Conservation (phyloP, 1,284 basidiomycete species). For the Ceraceosorus bombacis region DNA sequence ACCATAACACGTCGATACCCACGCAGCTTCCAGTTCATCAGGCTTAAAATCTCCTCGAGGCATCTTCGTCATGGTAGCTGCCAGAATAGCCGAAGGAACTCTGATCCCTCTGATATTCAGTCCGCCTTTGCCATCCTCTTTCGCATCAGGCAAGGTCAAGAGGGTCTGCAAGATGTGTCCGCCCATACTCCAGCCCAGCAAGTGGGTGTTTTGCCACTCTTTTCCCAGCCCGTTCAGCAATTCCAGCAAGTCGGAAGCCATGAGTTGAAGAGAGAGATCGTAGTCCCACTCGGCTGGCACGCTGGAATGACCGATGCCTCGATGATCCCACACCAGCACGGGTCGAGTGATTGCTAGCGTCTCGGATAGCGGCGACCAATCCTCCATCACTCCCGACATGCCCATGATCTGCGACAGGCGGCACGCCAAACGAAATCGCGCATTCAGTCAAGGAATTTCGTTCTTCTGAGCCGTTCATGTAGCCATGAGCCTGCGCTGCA, state of each 20-base stretch:
- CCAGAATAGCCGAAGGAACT: constrained; percentile 28
- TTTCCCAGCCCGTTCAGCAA: constrained; percentile 22
- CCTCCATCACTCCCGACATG: constrained; percentile 38
- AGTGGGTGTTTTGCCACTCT: constrained; percentile 17
- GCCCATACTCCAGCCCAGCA: constrained; percentile 45
- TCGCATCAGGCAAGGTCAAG: constrained; percentile 19
- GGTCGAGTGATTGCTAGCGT: constrained; percentile 18
- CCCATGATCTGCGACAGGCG: constrained; percentile 30
- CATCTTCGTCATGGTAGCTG: constrained; percentile 40
- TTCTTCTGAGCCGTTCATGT: no score
- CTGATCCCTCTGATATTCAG: constrained; percentile 17
- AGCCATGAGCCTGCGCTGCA: no score
- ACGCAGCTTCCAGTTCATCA: constrained; percentile 12
- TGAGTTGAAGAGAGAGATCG: constrained; percentile 27
- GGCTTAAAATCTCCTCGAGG: constrained; percentile 30
- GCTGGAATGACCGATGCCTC: constrained; percentile 32
- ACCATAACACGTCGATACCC: constrained; percentile 6
- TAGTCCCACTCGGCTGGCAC: constrained; percentile 26
- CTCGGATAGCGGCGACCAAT: constrained; percentile 38
- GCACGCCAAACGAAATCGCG: neutral
- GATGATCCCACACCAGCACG: constrained; percentile 39
- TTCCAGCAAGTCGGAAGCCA: constrained; percentile 34
- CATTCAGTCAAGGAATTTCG: no score
- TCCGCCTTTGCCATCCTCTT: constrained; percentile 6
- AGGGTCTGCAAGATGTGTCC: constrained; percentile 39